Base-by-base conservation (phyloP, 2,329 filamentous ascomycete species). In the Pestalotiopsis fici region DNA sequence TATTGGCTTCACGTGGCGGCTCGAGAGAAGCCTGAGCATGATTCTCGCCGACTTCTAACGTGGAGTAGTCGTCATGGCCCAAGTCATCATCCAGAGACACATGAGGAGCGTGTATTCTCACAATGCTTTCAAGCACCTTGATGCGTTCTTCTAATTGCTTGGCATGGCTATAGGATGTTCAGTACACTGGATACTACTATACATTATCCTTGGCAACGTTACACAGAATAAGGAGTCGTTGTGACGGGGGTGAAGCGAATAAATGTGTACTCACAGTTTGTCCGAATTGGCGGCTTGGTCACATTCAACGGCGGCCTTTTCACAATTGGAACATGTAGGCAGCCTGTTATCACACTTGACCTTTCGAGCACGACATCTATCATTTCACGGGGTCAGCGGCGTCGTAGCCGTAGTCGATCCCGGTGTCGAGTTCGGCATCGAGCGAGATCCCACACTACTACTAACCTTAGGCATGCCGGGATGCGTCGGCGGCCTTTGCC, bases 271-370 rank as follows among this genome's bases (percentile, higher is more conserved):
- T 31, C 35, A 64, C 61, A 55, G 43, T 23, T 64, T 64, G 47
- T 64, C 61, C 43, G 61, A 55, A 25, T 31, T 64, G 15, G 61
- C 35, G 9, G 60, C 61, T 37, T 64, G 61, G 61, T 64, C 61
- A 27, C 67, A 68, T 21, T 65, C 28, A 7, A 66, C 43, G 18
- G 31, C 59, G 3, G 65, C 56, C 23, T 50, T 65, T 47, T 66
- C 67, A 50, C 95, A 98, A 81, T 98, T 95, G 7, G 93, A 95
- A 81, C 96, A 99, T 69, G 94, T 90, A 43, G 96, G 95, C 81
- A 97, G 89, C 82, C 97, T 97, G 72, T 95, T 96, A 78, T 98
- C 96, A 81, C 95, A 98, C 83, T 98, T 98, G 82, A 98, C 96
- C 86, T 95, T 97, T 18, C 61, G 23, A 18, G 47, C 61, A 47